Evolutionary conservation across 2,329 filamentous ascomycete genomes (phyloP).

Genomic region (Aspergillus tamarii): DNA sequence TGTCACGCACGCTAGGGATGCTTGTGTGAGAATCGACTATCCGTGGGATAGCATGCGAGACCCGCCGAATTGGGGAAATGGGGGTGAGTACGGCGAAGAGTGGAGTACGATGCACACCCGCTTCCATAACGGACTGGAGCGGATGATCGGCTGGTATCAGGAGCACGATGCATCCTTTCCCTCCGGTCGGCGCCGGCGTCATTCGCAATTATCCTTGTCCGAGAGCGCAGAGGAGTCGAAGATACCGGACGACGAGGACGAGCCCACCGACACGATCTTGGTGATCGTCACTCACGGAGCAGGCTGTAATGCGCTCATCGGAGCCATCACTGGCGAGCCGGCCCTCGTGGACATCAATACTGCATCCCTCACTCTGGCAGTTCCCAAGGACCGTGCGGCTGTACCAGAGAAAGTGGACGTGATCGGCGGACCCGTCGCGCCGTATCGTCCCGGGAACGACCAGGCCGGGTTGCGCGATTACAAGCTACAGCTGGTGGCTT

Average conservation of each 20-base stretch:
- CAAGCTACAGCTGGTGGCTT: slow-evolving; percentile 62
- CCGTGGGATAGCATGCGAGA: slow-evolving; percentile 91
- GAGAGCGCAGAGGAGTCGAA: slow-evolving; percentile 18
- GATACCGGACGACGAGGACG: slow-evolving; percentile 56
- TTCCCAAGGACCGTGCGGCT: slow-evolving; percentile 54
- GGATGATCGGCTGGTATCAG: slow-evolving; percentile 81
- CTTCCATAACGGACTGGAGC: slow-evolving; percentile 77
- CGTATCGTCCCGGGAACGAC: slow-evolving; percentile 9
- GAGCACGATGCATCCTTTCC: slow-evolving; percentile 43
- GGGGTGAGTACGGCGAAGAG: slow-evolving; percentile 86
- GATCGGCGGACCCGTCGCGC: slow-evolving; percentile 9
- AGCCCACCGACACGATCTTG: slow-evolving; percentile 74
- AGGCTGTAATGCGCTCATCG: slow-evolving; percentile 92
- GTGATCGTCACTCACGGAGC: slow-evolving; percentile 92
- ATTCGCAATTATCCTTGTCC: slow-evolving; percentile 20
- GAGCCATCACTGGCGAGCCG: slow-evolving; percentile 86
- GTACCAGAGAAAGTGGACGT: slow-evolving; percentile 14
- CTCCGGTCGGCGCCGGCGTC: slow-evolving; percentile 17
- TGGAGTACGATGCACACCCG: slow-evolving; percentile 95
- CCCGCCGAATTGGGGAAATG: slow-evolving; percentile 81
- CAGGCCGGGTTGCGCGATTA: slow-evolving; percentile 55
- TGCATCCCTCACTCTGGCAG: slow-evolving; percentile 88
- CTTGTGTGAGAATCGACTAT: slow-evolving; percentile 84
- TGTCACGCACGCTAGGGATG: slow-evolving; percentile 85
- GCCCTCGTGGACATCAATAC: slow-evolving; percentile 88